phyloP scores from a whole-genome alignment of 2,329 filamentous ascomycete genomes.

The Ploettnerulaceae sp. region DNA sequence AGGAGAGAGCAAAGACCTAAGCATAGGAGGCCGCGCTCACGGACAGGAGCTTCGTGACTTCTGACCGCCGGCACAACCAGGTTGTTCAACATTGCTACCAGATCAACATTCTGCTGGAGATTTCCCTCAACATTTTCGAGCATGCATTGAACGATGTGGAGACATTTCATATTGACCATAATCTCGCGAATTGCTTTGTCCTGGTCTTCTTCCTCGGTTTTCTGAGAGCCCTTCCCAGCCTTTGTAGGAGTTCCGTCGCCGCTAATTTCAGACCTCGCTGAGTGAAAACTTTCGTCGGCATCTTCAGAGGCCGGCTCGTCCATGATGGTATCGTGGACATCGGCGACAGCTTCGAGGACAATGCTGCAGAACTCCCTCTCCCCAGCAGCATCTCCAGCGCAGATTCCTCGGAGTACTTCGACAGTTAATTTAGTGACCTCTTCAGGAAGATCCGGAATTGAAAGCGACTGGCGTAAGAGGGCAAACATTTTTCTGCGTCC shows the following conservation, averaged over 20 bases:
- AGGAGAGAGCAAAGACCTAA: conserved; percentile 87
- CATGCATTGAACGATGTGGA: conserved; percentile 97
- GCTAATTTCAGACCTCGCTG: conserved; percentile 80
- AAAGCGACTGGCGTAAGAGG: conserved; percentile 78
- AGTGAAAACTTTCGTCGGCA: conserved; percentile 87
- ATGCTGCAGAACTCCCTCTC: conserved; percentile 81
- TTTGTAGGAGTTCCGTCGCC: conserved; percentile 52
- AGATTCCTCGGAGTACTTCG: conserved; percentile 77
- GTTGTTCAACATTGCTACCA: conserved; percentile 98
- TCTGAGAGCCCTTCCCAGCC: conserved; percentile 39
- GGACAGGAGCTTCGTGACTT: conserved; percentile 85
- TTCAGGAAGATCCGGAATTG: conserved; percentile 82
- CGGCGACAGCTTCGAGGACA: conserved; percentile 88
- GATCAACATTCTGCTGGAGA: conserved; percentile 80
- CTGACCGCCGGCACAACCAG: conserved; percentile 92
- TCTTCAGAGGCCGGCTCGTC: conserved; percentile 55
- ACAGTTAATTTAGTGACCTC: conserved; percentile 86
- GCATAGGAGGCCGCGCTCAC: conserved; percentile 84
- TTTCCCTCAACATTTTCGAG: conserved; percentile 86
- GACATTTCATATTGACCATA: conserved; percentile 96
- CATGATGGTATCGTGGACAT: conserved; percentile 91
- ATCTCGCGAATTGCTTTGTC: conserved; percentile 83
- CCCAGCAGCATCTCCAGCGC: conserved; percentile 66
- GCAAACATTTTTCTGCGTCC: conserved; percentile 95
- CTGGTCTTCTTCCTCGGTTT: conserved; percentile 58